These are phyloP conservation scores for Barbarea vulgaris DNA, from an alignment of 345 rosid species.

Conservation along the genomic window DNA sequence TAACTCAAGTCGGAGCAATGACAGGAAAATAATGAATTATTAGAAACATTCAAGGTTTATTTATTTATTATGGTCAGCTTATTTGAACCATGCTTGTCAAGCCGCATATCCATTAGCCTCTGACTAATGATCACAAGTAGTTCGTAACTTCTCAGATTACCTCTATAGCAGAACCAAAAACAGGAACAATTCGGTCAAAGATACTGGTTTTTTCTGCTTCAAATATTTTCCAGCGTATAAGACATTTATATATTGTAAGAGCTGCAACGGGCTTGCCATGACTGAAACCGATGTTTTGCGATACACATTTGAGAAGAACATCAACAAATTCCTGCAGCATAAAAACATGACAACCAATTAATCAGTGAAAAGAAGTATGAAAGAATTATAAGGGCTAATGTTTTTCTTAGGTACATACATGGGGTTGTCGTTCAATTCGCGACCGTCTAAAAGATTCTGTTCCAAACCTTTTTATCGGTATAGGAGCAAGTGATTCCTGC, in stretches of 20 bases:
- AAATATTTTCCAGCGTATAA: constrained; percentile 82
- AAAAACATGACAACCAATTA: constrained; percentile 36
- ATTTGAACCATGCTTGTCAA: constrained; percentile 6
- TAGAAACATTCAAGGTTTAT: neutral
- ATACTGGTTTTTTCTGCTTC: constrained; percentile 95
- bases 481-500: constrained; percentile 58
- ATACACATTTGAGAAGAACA: constrained; percentile 66
- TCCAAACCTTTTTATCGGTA: constrained; percentile 55
- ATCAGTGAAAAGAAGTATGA: constrained; percentile 20
- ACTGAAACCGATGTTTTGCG: constrained; percentile 73
- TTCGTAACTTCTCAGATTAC: constrained; percentile 66
- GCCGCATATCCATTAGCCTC: constrained; percentile 9
- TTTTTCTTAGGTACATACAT: constrained; percentile 54
- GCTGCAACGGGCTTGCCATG: constrained; percentile 86
- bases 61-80: neutral
- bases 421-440: constrained; percentile 59
- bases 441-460: constrained; percentile 66
- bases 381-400: constrained; percentile 1
- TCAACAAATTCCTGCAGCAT: constrained; percentile 71
- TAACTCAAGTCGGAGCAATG: constrained; percentile 50
- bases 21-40: constrained; percentile 11
- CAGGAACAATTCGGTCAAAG: constrained; percentile 86
- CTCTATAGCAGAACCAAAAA: constrained; percentile 93
- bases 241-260: constrained; percentile 87
- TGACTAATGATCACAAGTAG: neutral